Evolutionary conservation across 352 stramenopile species (phyloP).

Genomic region (Globisporangium sylvaticum): DNA sequence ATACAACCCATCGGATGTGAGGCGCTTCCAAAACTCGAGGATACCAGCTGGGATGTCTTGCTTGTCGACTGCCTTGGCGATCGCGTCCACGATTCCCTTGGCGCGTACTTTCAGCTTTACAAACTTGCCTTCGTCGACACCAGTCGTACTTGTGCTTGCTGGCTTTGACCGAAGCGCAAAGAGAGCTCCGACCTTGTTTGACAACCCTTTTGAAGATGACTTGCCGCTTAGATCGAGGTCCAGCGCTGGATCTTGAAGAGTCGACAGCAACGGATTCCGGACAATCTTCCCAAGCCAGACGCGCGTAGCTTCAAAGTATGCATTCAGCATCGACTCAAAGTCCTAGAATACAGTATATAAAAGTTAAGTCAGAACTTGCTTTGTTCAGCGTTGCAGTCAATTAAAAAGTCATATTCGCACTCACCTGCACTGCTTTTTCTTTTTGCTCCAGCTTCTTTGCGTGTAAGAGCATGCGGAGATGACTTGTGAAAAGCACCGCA

Average conservation of each 20-base stretch:
- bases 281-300: slow-evolving; percentile 21
- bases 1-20: slow-evolving; percentile 60
- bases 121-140: slow-evolving; percentile 18
- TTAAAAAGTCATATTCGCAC: neutral
- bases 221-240: too few species aligned
- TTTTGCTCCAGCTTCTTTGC: slow-evolving; percentile 38
- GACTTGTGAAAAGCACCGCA: slow-evolving; percentile 24
- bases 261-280: too few species aligned
- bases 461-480: slow-evolving; percentile 29
- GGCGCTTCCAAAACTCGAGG: slow-evolving; percentile 48
- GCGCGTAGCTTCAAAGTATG: slow-evolving; percentile 67
- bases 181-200: slow-evolving; percentile 28
- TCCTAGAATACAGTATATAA: slow-evolving; percentile 29
- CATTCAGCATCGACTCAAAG: slow-evolving; percentile 52
- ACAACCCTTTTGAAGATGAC: too few species aligned
- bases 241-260: too few species aligned
- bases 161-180: slow-evolving; percentile 22
- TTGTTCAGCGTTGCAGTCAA: neutral
- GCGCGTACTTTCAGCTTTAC: slow-evolving; percentile 61
- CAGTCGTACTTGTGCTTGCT: neutral
- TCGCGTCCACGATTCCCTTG: slow-evolving; percentile 46
- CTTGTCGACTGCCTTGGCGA: slow-evolving; percentile 48
- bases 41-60: slow-evolving; percentile 49
- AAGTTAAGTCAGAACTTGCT: neutral
- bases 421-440: slow-evolving; percentile 26